Evolutionary conservation across 1,139 yeast species (phyloP).

Genomic region (Blastobotrys malaysiensis): DNA sequence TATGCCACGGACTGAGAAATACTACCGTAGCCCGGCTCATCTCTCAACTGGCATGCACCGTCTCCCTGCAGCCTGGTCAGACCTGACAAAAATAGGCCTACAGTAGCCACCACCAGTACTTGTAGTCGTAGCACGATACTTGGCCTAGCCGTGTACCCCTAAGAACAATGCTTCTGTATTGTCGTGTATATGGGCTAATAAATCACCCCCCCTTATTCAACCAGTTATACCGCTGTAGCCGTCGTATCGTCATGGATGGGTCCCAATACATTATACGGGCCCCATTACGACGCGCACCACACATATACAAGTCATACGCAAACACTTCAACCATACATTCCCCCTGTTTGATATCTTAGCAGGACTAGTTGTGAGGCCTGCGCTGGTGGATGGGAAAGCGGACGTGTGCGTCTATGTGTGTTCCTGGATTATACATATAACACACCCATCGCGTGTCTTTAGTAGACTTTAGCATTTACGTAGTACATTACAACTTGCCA

Average conservation of each 20-base stretch:
- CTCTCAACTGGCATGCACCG: not conserved
- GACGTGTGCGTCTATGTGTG: not conserved
- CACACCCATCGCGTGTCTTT: not conserved
- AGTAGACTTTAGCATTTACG: not conserved
- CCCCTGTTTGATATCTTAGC: not conserved
- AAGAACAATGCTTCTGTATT: no score
- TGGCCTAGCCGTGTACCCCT: no score
- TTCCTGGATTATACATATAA: not conserved
- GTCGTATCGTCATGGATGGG: no score
- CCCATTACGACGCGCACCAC: constrained; percentile 1
- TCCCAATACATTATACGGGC: no score
- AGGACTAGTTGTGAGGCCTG: not conserved
- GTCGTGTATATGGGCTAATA: no score
- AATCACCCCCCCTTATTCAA: no score
- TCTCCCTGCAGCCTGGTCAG: not conserved
- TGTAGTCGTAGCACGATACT: no score
- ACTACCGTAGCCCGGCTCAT: no score
- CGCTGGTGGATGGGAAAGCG: not conserved
- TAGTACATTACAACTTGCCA: not conserved
- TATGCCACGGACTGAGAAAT: not conserved
- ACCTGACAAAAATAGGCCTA: no score
- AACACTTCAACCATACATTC: not conserved
- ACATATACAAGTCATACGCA: not conserved
- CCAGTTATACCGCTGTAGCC: no score
- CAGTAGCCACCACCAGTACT: not conserved